Evolutionary conservation across 768 basidiomycete genomes (phyloP).

Genomic region (Podaxis sp.): DNA sequence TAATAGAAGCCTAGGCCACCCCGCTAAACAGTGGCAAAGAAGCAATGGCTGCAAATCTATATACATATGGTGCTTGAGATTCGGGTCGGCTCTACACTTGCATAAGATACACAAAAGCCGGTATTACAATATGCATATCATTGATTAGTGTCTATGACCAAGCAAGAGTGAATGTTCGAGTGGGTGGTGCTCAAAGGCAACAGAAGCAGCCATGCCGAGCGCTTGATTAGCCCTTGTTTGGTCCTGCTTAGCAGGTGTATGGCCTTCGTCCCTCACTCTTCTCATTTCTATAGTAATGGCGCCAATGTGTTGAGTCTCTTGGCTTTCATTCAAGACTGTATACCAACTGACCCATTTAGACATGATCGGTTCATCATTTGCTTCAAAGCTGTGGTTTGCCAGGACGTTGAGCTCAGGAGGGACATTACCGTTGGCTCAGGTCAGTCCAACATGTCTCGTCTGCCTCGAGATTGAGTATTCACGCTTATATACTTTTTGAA

Average conservation of each 20-base stretch:
- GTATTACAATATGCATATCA: too few relatives aligned
- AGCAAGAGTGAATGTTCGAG: too few relatives aligned
- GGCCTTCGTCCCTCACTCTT: constrained; percentile 22
- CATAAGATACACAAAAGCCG: too few relatives aligned
- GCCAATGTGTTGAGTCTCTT: constrained; percentile 35
- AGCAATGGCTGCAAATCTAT: too few relatives aligned
- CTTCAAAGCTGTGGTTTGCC: constrained; percentile 86
- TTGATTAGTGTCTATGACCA: too few relatives aligned
- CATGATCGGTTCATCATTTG: constrained; percentile 90
- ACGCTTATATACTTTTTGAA: not conserved
- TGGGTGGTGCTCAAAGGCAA: too few relatives aligned
- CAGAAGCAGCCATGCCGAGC: too few relatives aligned
- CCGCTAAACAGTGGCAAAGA: not conserved
- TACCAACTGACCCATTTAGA: constrained; percentile 35
- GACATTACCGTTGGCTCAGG: constrained; percentile 91
- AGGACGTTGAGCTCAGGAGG: constrained; percentile 92
- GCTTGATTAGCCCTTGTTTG: too few relatives aligned
- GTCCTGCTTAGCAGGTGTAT: too few relatives aligned
- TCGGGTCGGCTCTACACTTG: too few relatives aligned
- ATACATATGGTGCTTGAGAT: too few relatives aligned
- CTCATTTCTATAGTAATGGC: constrained; percentile 23
- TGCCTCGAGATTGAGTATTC: not conserved
- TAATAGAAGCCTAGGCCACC: constrained; percentile 35
- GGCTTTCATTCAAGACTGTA: not conserved
- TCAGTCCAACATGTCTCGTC: constrained; percentile 21